Evolutionary conservation across 2,329 filamentous ascomycete genomes (phyloP), one percentile per base, ranked within the genome.

Genomic region (Colletotrichum graminicola): DNA sequence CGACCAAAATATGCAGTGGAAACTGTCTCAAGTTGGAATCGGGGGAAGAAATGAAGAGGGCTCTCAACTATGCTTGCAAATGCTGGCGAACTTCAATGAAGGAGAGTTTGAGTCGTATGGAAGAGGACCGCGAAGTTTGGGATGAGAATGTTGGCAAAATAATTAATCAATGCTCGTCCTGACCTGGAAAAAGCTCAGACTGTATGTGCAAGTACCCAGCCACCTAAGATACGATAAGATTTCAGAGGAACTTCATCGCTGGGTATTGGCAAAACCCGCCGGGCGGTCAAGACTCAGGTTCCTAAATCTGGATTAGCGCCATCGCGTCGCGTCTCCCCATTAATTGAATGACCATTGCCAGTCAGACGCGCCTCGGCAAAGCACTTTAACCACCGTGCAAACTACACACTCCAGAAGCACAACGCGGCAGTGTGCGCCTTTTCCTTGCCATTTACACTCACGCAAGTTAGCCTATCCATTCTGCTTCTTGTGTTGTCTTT

Each of bases 271-370:
- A 71, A 26, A 49, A 62, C 11, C 2, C 18, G 41, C 4, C n/a
- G n/a, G 41, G 68, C 64, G 64, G 64, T 72, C 57, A 55, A 56
- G 23, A 32, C 1, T 1, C 4, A 1, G 3, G 0, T 7, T 23
- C 21, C 3, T 59, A 3, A 34, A 51, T 39, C 8, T 3, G 36
- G 39, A 32, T 52, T 74, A 74, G 73, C 63, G 43, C 62, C 5
- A 26, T 67, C 73, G 65, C 72, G 73, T 65, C 73, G 72, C 72
- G 72, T 71, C 67, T 41, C 51, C 26, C 56, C 47, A 32, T 63
- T 68, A 67, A 61, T 67, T 63, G 65, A 57, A 67, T 61, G 64
- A 10, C 34, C 45, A 52, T 52, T 2, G 29, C 29, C 29, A 29
- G 29, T 54, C 49, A 69, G 52, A 72, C 73, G 73, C 73, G 64